Base-by-base conservation (phyloP, 2,329 filamentous ascomycete species). In the Tolypocladium tropicale region DNA sequence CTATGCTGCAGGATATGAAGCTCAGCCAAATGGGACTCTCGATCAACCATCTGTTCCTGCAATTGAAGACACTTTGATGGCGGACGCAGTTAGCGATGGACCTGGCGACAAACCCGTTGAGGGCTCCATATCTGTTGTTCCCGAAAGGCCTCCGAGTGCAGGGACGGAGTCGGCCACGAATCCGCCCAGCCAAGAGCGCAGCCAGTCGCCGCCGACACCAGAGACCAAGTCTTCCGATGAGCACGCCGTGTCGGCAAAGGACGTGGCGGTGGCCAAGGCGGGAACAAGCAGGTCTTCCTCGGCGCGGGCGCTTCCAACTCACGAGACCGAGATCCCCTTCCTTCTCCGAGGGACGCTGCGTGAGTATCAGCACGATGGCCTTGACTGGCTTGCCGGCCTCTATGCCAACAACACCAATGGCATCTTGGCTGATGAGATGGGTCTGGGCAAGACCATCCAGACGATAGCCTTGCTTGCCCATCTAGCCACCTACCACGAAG, bases 391-490 rank as follows among this genome's bases (percentile, higher is more conserved):
- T 51, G 91, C 92, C 2, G 90, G 91, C 0, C 79, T 99, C 1
- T 97, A 99, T 68, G 86, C 86, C 18, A 95, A 94, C 61, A 87
- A 88, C 60, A 96, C 93, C 30, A 99, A 97, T 65, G 94, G 94
- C 25, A 99, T 99, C 55, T 76, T 99, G 23, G 94, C 94, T 1
- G 95, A 99, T 67, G 94, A 99, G 69, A 99, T 99, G 94, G 94
- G 94, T 60, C 80, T 99, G 3, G 94, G 94, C 10, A 99, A 99
- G 72, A 99, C 94, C 0, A 97, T 99, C 51, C 94, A 99, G 69
- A 99, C 94, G 0, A 99, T 99, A 65, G 87, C 95, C 4, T 77
- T 99, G 3, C 78, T 99, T 39, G 94, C 94, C 5, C 93, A 99
- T 68, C 79, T 99, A 37, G 94, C 95, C 10, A 92, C 92, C 59